A percentile compares a stretch with the other conserved stretches of the same genome.
Evolutionary conservation across 257 asterid genomes (phyloP).

Genomic region (Cinchona pubescens): DNA sequence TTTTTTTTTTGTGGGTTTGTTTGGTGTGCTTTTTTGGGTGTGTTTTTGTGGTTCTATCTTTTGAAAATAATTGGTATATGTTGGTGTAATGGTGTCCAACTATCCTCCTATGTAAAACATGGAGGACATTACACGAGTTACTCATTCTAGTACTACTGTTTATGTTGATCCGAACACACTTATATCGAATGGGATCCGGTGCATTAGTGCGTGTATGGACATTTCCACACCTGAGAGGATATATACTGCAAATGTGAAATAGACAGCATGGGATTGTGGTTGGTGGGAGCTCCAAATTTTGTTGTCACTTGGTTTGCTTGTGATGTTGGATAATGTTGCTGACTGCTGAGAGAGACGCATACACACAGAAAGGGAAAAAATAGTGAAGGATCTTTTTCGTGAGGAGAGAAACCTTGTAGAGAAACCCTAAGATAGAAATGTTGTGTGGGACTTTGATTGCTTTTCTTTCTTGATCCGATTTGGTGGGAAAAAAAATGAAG

Average conservation of each 20-base stretch:
- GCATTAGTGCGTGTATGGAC: neutral
- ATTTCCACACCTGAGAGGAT: neutral
- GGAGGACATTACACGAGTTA: neutral
- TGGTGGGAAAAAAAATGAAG: conserved; percentile 1
- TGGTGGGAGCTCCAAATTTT: conserved; percentile 15
- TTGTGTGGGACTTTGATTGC: neutral
- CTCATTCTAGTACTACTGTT: neutral
- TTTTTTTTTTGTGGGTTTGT: neutral
- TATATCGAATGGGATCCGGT: neutral
- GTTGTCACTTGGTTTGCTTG: conserved; percentile 13
- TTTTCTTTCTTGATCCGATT: conserved; percentile 11
- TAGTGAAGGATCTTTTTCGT: conserved; percentile 52
- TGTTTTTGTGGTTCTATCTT: conserved; percentile 27
- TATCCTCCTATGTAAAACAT: too few relatives aligned
- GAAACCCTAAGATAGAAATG: conserved; percentile 40
- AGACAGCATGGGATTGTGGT: conserved; percentile 11
- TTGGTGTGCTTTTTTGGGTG: conserved; percentile 18
- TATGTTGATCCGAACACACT: neutral
- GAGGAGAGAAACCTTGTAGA: conserved; percentile 32
- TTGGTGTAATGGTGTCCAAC: too few relatives aligned
- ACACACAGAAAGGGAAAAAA: conserved; percentile 15
- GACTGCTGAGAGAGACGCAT: too few relatives aligned
- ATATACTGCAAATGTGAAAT: neutral
- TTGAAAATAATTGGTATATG: neutral
- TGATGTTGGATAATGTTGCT: neutral